phyloP scores from a whole-genome alignment of 768 basidiomycete genomes.

The Pleurotus salmoneostramineus region DNA sequence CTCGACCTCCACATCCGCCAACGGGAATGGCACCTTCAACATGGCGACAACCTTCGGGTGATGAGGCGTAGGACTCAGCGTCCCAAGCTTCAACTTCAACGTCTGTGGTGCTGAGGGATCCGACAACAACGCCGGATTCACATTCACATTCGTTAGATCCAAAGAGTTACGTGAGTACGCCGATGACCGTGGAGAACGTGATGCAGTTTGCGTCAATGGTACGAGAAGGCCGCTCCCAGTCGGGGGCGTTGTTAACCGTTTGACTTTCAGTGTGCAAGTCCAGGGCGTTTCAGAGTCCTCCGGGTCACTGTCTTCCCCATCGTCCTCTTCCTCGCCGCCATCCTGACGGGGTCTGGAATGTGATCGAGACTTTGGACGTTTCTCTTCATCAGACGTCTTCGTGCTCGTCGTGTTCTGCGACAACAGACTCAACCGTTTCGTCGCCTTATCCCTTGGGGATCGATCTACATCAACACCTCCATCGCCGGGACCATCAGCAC shows the following conservation, averaged over 20 bases:
- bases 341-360: not conserved
- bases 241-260: conserved; percentile 29
- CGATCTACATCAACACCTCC: conserved; percentile 18
- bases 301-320: conserved; percentile 84
- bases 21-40: conserved; percentile 86
- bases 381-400: not conserved
- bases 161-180: conserved; percentile 9
- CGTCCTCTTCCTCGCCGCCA: conserved; percentile 32
- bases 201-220: conserved; percentile 9
- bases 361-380: not conserved
- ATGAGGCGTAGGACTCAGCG: conserved; percentile 88
- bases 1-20: conserved; percentile 79
- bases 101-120: not conserved
- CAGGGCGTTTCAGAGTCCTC: conserved; percentile 97
- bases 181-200: conserved; percentile 12
- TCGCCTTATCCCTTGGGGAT: conserved; percentile 20
- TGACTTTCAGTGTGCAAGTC: conserved; percentile 80
- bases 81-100: conserved; percentile 45
- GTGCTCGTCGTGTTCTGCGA: conserved; percentile 6
- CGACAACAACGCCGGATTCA: not conserved
- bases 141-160: not conserved
- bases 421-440: conserved; percentile 2
- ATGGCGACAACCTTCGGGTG: conserved; percentile 93
- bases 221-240: conserved; percentile 1
- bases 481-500: conserved; percentile 14